Base-by-base conservation (phyloP, 1,139 yeast species). In the Diutina siamensis region DNA sequence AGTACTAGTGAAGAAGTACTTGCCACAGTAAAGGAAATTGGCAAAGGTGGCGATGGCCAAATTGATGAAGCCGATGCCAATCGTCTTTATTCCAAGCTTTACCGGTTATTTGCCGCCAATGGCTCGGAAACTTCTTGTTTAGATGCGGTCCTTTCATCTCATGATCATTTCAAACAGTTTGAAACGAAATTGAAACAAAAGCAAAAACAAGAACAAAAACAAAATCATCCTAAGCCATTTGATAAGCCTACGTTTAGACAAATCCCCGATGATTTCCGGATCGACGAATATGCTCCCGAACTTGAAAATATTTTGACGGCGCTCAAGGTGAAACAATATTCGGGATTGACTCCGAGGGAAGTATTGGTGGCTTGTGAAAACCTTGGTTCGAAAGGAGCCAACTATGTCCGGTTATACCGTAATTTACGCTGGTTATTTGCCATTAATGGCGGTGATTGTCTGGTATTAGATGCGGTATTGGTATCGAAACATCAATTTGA, bases 281-380 rank as follows among this genome's bases (percentile, higher is more conserved):
- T 70, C 41, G 67, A 68, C 32, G 70, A 70, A 40, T 70, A 56
- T 48, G 47, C 55, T 18, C 51, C 52, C 15, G 74, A 69, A 48
- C 58, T 70, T 5, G 34, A 31, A 31, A 5, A 13, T 9, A n/a
- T 31, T 4, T 12, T 9, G 12, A 7, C 5, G 4, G 5, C 5
- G 5, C 34, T 31, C 12, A 13, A 13, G 4, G 15, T 31, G 5
- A 31, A 31, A 4, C 12, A n/a, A 13, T 31, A 7, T 12, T 31
- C 34, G 13, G 4, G 4, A 13, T 44, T 48, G 8, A 33, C 51
- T 8, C 38, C 51, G 12, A 18, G 49, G 1, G 48, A 45, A 8
- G 47, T 57, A 32, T 48, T 64, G 41, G 47, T 48, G 8, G 50
- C 46, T 13, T 50, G 56, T 33, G 47, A 46, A 10, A 35, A 44